Percentiles rank a stretch among this genome's conserved stretches.
phyloP scores from a whole-genome alignment of 331 rosid species.

The Quercus lobata region DNA sequence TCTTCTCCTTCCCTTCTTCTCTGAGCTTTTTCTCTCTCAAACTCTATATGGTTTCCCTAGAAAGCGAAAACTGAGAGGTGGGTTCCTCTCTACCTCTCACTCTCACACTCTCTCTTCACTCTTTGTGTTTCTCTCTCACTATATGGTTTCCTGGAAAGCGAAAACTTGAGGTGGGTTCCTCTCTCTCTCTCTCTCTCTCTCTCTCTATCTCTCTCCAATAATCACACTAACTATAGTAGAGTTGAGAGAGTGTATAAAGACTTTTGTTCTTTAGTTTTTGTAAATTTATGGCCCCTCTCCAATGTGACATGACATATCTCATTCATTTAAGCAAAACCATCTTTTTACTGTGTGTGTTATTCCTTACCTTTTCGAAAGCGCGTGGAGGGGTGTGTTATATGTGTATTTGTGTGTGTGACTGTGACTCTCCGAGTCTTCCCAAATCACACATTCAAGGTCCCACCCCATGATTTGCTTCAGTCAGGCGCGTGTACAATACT shows the following conservation, averaged over 20 bases:
- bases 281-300: constrained; percentile 29
- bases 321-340: neutral
- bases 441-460: neutral
- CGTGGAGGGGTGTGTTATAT: neutral
- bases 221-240: constrained; percentile 14
- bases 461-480: neutral
- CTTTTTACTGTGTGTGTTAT: constrained; percentile 3
- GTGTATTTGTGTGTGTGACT: no score
- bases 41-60: constrained; percentile 28
- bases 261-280: constrained; percentile 62
- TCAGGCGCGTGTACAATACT: neutral
- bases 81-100: constrained; percentile 28
- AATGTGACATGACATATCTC: constrained; percentile 45
- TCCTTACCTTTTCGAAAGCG: neutral
- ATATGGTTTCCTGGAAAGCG: constrained; percentile 32
- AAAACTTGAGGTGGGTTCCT: constrained; percentile 35
- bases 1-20: neutral
- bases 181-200: constrained; percentile 11
- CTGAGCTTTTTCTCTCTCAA: constrained; percentile 3
- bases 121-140: neutral
- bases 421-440: no score
- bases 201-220: constrained; percentile 38
- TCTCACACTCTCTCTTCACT: constrained; percentile 1
- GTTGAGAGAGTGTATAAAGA: constrained; percentile 27
- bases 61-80: constrained; percentile 43